phyloP scores from a whole-genome alignment of 2,329 filamentous ascomycete species.

The Fusarium siculi region DNA sequence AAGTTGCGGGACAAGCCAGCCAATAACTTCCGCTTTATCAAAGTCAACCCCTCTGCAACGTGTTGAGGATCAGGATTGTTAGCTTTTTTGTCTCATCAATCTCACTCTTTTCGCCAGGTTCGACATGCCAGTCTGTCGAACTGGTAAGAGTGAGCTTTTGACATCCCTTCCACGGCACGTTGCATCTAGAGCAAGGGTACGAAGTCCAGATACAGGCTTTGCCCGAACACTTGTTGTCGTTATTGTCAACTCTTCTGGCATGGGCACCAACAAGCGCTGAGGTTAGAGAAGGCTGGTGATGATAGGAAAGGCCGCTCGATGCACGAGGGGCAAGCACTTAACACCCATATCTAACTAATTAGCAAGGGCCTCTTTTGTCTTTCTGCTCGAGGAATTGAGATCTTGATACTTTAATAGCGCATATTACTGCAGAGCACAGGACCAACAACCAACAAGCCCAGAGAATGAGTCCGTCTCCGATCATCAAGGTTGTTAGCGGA shows the following conservation, averaged over 20 bases:
- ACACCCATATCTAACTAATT: not conserved
- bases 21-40: constrained; percentile 15
- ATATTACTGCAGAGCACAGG: not conserved
- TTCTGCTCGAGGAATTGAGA: not conserved
- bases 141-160: not conserved
- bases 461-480: constrained; percentile 7
- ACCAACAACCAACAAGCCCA: constrained; percentile 2
- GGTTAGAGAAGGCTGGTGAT: not conserved
- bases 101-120: constrained; percentile 16
- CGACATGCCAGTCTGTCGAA: not conserved
- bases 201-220: not conserved
- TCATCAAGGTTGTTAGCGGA: constrained; percentile 36
- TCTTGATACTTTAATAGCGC: not conserved
- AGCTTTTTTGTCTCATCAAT: constrained; percentile 34
- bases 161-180: not conserved
- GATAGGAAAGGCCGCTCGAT: not conserved
- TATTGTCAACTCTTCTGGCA: not conserved
- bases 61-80: constrained; percentile 23
- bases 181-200: not conserved
- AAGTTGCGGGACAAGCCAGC: constrained; percentile 20
- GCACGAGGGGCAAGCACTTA: not conserved
- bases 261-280: not conserved
- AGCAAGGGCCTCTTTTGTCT: not conserved
- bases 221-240: not conserved
- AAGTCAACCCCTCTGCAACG: constrained; percentile 21